Base-by-base conservation (phyloP, 768 basidiomycete genomes). In the Cyclocybe cylindracea region DNA sequence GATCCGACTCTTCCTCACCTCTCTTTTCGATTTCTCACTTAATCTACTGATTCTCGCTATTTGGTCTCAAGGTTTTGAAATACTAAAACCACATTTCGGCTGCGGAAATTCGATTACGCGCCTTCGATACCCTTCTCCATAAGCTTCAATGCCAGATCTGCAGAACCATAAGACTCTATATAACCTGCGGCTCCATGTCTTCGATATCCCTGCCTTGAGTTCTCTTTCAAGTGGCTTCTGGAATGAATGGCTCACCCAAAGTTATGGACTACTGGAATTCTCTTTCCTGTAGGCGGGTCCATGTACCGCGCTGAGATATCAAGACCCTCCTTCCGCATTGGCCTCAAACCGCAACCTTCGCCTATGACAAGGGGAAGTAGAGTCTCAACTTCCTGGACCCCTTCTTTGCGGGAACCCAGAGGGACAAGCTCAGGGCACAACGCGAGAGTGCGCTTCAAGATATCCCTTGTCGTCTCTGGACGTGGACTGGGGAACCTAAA, bases 401-500 rank as follows among this genome's bases (percentile, higher is more conserved):
- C 72, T 36, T 57, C 53, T 10, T 39, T 33, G 65, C 70, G 5
- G 80, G 73, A 8, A 78, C 58, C 76, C 0, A 81, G 80, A 2
- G 84, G 79, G 2, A 76, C 80, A 13, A 86, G 74, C 50, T 85
- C 83, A 1, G 83, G 81, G 55, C 79, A 82, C 13, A 85, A 64
- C 3, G 70, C 68, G 7, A 88, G 66, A 5, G 64, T 76, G 10
- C 77, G 78, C 31, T 73, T 63, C 13, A 91, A 71, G 39, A 91
- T 86, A 38, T 80, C 76, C 4, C 65, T 60, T 0, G 82, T 84
- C 3, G 81, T 88, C 60, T 88, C 80, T 13, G 79, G 78, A 10
- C 89, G 82, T 7, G 87, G 79, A 8, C 68, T 68, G 0, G 89
- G 85, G 58, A 84, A 83, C 86, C 85, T 86, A 24, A 24, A 24